Conservation (phyloP, 345 rosid genomes). For the Camelina sativa region DNA sequence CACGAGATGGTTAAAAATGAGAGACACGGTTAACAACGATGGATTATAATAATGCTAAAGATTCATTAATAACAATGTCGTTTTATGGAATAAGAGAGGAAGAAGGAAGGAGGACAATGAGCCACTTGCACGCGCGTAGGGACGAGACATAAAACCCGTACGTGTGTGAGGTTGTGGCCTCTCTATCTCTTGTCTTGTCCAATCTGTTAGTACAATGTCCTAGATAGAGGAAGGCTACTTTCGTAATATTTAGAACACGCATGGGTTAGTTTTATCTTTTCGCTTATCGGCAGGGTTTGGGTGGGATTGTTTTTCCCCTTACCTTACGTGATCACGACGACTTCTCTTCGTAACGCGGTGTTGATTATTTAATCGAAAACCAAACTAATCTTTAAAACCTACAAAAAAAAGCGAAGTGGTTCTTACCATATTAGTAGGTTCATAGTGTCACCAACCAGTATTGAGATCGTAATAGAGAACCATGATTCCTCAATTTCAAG, state of each 20-base stretch:
- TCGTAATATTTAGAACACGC: constrained; percentile 8
- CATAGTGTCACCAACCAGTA: too few species aligned
- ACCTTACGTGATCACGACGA: constrained; percentile 36
- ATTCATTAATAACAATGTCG: constrained; percentile 20
- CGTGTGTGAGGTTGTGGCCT: constrained; percentile 42
- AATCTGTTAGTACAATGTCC: constrained; percentile 8
- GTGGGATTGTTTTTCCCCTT: background rate
- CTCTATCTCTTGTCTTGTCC: constrained; percentile 42
- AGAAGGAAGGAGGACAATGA: constrained; percentile 25
- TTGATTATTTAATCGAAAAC: background rate
- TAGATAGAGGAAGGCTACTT: background rate
- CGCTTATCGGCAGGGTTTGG: constrained; percentile 4
- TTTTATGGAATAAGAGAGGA: constrained; percentile 13
- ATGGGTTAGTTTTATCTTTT: constrained; percentile 21
- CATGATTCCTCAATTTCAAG: too few species aligned
- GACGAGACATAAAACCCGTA: constrained; percentile 40
- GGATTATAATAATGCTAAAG: constrained; percentile 22
- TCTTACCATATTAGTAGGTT: too few species aligned
- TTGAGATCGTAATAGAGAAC: too few species aligned
- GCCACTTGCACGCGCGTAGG: constrained; percentile 44
- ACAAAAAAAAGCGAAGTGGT: too few species aligned
- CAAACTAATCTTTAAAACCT: too few species aligned
- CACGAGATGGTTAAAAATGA: constrained; percentile 17
- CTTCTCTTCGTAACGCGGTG: constrained; percentile 30
- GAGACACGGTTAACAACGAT: constrained; percentile 32